phyloP scores from a whole-genome alignment of 192 early-diverging fungal genomes.

The Jimgerdemannia flammicorona region DNA sequence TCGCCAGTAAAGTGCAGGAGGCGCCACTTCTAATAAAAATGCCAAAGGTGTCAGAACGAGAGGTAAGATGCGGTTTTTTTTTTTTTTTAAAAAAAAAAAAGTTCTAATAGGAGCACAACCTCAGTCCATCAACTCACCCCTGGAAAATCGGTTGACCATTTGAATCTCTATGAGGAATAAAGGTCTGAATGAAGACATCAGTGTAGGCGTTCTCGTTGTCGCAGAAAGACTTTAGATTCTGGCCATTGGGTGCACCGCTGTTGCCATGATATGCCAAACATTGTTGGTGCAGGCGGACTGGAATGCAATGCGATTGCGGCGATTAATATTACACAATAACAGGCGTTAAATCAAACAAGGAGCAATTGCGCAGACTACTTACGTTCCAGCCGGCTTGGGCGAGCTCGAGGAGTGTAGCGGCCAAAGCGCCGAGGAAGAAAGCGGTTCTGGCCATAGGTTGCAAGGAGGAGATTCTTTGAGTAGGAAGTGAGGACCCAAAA shows the following conservation, averaged over 20 bases:
- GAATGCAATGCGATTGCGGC: not conserved
- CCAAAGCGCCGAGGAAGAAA: not conserved
- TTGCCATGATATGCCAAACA: not conserved
- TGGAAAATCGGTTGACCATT: not conserved
- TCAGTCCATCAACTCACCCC: not conserved
- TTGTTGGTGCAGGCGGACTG: not conserved
- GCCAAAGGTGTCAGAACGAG: not conserved
- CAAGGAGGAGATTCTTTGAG: too few species aligned
- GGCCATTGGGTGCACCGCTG: not conserved
- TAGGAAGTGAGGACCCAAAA: too few species aligned
- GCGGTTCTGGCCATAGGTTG: not conserved
- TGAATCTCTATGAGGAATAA: not conserved
- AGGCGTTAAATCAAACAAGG: not conserved
- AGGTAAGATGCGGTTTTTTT: too few species aligned
- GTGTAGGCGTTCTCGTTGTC: not conserved
- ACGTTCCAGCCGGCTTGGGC: not conserved
- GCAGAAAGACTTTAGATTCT: not conserved
- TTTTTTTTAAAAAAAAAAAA: too few species aligned
- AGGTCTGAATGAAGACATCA: not conserved
- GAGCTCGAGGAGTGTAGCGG: not conserved
- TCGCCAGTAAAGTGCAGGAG: constrained; percentile 5
- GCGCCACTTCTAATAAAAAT: not conserved
- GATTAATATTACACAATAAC: not conserved
- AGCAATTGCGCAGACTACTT: not conserved
- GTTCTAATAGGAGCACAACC: too few species aligned